Percentiles rank a stretch among this genome's conserved stretches.
Conservation (phyloP, 1,284 basidiomycete genomes). For the Rhodotorula sp. region DNA sequence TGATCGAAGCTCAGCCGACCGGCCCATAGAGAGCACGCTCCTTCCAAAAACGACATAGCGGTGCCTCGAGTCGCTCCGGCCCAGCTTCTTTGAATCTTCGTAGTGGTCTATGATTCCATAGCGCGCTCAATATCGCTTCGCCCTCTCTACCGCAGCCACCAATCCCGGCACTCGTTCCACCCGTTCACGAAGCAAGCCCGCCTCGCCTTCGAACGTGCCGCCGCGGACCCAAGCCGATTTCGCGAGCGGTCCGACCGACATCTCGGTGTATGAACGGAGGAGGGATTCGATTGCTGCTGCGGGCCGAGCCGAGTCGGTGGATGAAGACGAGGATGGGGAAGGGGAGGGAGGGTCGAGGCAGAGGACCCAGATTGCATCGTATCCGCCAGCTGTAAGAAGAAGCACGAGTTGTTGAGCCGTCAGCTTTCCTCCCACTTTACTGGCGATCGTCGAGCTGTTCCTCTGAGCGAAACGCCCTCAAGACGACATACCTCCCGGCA, state of each 20-base stretch:
- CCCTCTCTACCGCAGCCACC: slow-evolving; percentile 17
- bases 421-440: too few species aligned
- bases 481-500: slow-evolving; percentile 75
- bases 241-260: slow-evolving; percentile 72
- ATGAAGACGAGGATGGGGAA: background rate
- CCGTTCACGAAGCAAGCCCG: slow-evolving; percentile 17
- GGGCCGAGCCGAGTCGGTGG: slow-evolving; percentile 43
- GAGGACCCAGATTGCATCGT: slow-evolving; percentile 93
- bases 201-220: slow-evolving; percentile 47
- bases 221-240: slow-evolving; percentile 70
- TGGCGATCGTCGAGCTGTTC: background rate
- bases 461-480: too few species aligned
- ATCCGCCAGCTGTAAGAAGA: slow-evolving; percentile 78
- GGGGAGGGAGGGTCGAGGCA: slow-evolving; percentile 62
- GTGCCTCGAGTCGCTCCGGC: background rate
- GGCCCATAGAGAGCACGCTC: background rate
- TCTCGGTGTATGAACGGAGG: slow-evolving; percentile 17
- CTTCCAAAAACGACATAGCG: too few species aligned
- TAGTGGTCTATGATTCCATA: background rate
- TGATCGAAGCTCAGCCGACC: too few species aligned
- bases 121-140: background rate
- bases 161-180: slow-evolving; percentile 25
- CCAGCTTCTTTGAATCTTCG: background rate
- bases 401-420: too few species aligned
- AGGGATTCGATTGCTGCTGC: slow-evolving; percentile 6